A percentile compares a stretch with the other conserved stretches of the same genome.
Evolutionary conservation across 2,329 filamentous ascomycete species (phyloP).

Genomic region (Calonectria pteridis): DNA sequence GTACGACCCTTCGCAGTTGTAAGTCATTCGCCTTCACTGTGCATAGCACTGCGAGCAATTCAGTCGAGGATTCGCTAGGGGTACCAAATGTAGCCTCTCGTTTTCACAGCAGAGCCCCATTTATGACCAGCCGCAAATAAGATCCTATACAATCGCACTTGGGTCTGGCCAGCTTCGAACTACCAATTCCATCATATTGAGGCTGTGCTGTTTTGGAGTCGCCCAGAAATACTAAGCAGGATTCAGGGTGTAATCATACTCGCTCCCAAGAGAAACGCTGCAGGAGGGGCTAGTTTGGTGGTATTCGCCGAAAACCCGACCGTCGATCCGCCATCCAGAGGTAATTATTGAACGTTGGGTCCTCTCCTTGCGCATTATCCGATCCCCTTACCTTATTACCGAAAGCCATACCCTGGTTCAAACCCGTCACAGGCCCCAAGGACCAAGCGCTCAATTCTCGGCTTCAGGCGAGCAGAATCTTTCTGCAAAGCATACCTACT

Average conservation of each 20-base stretch:
- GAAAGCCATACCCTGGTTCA: not conserved
- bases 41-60: not conserved
- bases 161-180: not conserved
- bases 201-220: not conserved
- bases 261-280: too few relatives aligned
- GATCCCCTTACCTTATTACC: not conserved
- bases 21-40: not conserved
- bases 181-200: not conserved
- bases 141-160: too few relatives aligned
- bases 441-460: not conserved
- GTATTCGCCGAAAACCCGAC: not conserved
- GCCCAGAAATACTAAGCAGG: not conserved
- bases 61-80: too few relatives aligned
- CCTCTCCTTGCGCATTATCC: not conserved
- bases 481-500: not conserved
- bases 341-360: not conserved
- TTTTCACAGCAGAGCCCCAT: not conserved
- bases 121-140: not conserved
- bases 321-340: not conserved
- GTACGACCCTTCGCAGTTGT: not conserved
- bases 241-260: not conserved
- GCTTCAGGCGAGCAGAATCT: not conserved
- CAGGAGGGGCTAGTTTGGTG: not conserved
- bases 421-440: not conserved
- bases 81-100: not conserved